phyloP scores from a whole-genome alignment of 768 basidiomycete species.

The Tremella fuciformis region DNA sequence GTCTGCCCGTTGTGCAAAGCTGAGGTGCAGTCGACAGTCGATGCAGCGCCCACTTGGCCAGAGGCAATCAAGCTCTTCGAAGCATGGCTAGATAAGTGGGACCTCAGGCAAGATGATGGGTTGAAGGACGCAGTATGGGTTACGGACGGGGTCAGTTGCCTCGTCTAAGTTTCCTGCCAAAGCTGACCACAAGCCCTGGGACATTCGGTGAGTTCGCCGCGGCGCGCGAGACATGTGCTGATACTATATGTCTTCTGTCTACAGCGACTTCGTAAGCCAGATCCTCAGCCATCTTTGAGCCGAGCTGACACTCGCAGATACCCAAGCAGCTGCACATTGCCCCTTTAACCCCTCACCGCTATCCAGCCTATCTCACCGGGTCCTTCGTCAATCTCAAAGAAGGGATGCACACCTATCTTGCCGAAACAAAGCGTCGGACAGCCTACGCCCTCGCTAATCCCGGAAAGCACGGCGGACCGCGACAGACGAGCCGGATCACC shows the following conservation, averaged over 20 bases:
- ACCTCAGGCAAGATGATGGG: slow-evolving; percentile 57
- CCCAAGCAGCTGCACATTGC: slow-evolving; percentile 51
- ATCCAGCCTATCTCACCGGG: slow-evolving; percentile 42
- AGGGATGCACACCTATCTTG: slow-evolving; percentile 43
- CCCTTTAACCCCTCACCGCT: slow-evolving; percentile 25
- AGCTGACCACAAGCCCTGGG: slow-evolving; percentile 39
- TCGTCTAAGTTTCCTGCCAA: not conserved
- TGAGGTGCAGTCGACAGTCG: slow-evolving; percentile 67
- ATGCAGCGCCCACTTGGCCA: slow-evolving; percentile 71
- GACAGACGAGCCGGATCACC: slow-evolving; percentile 19
- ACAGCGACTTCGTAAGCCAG: slow-evolving; percentile 45
- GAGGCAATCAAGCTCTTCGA: slow-evolving; percentile 65
- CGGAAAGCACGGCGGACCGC: slow-evolving; percentile 16
- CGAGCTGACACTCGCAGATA: slow-evolving; percentile 22
- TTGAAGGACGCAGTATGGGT: slow-evolving; percentile 46
- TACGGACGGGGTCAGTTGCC: slow-evolving; percentile 47
- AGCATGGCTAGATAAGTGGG: slow-evolving; percentile 67
- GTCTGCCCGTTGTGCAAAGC: not conserved
- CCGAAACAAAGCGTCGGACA: slow-evolving; percentile 30
- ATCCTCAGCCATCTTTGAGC: not conserved
- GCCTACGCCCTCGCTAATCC: slow-evolving; percentile 25
- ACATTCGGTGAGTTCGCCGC: slow-evolving; percentile 32
- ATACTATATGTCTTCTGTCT: slow-evolving; percentile 3
- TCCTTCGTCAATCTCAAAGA: slow-evolving; percentile 50
- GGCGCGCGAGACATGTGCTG: not conserved